Evolutionary conservation across 768 basidiomycete species (phyloP).

Genomic region (Tulasnella sp.): DNA sequence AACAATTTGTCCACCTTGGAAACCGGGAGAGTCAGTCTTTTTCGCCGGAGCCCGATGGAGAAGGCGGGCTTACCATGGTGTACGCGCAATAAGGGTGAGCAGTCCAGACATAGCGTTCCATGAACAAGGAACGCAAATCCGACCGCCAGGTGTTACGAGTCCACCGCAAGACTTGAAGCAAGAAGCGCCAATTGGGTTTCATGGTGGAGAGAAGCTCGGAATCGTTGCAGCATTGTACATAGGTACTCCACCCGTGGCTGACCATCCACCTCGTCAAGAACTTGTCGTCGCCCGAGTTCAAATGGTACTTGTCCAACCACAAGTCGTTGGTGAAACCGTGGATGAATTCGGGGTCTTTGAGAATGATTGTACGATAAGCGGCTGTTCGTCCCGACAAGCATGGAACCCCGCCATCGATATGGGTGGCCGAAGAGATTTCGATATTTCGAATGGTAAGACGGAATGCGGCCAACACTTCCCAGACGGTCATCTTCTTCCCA

Average conservation of each 20-base stretch:
- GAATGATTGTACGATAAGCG: slow-evolving; percentile 84
- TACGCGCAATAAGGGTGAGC: slow-evolving; percentile 69
- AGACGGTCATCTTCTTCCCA: slow-evolving; percentile 72
- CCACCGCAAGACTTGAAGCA: slow-evolving; percentile 89
- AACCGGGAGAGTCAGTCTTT: background rate
- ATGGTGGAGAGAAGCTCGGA: slow-evolving; percentile 79
- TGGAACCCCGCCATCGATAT: slow-evolving; percentile 85
- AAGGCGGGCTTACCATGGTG: slow-evolving; percentile 48
- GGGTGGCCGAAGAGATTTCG: slow-evolving; percentile 77
- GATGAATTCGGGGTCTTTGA: slow-evolving; percentile 88
- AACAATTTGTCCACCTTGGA: slow-evolving; percentile 67
- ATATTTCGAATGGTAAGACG: slow-evolving; percentile 88
- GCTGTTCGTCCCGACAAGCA: slow-evolving; percentile 90
- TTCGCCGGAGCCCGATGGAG: background rate
- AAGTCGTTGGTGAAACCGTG: slow-evolving; percentile 90
- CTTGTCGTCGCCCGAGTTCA: slow-evolving; percentile 90
- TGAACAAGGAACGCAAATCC: slow-evolving; percentile 79
- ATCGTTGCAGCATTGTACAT: slow-evolving; percentile 76
- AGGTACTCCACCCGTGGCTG: slow-evolving; percentile 89
- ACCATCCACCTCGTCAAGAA: slow-evolving; percentile 96
- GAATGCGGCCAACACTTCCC: slow-evolving; percentile 92
- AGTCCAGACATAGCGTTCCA: slow-evolving; percentile 79
- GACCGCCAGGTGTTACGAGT: slow-evolving; percentile 91
- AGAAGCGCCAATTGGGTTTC: slow-evolving; percentile 93
- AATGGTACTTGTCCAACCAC: slow-evolving; percentile 88